Evolutionary conservation across 192 early-diverging fungal genomes (phyloP).

Genomic region (Coemansia sp.): DNA sequence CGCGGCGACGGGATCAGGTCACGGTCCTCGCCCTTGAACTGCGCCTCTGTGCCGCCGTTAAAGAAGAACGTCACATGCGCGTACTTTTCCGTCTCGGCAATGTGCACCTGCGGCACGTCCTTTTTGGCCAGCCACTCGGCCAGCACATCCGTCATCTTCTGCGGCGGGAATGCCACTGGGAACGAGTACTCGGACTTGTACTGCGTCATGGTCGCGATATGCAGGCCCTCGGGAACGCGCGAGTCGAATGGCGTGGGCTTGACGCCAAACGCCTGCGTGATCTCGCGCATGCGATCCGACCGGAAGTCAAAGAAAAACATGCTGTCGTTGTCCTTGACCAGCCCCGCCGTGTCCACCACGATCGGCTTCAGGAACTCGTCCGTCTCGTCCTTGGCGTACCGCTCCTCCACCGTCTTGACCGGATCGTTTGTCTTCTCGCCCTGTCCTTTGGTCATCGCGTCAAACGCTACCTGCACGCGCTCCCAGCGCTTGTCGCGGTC

Average conservation of each 20-base stretch:
- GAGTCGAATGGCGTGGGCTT: conserved; percentile 81
- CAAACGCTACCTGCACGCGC: conserved; percentile 90
- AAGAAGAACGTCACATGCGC: conserved; percentile 99
- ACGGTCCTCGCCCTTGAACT: conserved; percentile 86
- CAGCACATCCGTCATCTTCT: conserved; percentile 96
- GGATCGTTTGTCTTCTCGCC: conserved; percentile 71
- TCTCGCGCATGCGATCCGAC: conserved; percentile 97
- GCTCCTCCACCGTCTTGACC: conserved; percentile 72
- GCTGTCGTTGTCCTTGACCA: conserved; percentile 83
- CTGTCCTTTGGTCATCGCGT: conserved; percentile 74
- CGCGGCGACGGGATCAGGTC: conserved; percentile 87
- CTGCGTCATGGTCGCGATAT: conserved; percentile 93
- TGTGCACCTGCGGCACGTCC: conserved; percentile 85
- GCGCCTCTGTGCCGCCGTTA: conserved; percentile 95
- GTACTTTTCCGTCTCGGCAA: conserved; percentile 99
- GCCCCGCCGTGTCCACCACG: conserved; percentile 74
- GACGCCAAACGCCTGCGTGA: conserved; percentile 81
- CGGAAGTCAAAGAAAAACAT: conserved; percentile 99
- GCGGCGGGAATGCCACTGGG: conserved; percentile 91
- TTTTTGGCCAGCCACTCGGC: conserved; percentile 94
- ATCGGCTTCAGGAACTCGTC: conserved; percentile 99
- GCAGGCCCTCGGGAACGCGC: conserved; percentile 71
- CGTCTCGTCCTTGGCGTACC: conserved; percentile 87
- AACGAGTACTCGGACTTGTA: conserved; percentile 98
- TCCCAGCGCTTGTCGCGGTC: conserved; percentile 99